Evolutionary conservation across 768 basidiomycete species (phyloP).

Genomic region (Clitopilus hobsonii): DNA sequence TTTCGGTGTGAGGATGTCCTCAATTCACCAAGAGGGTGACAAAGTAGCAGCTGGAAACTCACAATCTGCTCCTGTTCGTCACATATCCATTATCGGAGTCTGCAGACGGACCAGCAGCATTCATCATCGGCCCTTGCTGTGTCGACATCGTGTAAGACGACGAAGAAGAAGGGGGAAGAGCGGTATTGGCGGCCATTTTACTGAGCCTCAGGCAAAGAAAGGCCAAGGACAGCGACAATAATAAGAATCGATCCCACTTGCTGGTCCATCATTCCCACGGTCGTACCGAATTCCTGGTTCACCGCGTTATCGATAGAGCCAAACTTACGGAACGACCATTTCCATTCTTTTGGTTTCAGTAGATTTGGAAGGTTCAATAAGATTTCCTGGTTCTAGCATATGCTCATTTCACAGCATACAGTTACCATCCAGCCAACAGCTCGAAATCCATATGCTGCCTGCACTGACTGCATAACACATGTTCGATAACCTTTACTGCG

Average conservation of each 20-base stretch:
- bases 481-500: too few species aligned
- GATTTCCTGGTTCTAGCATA: not conserved
- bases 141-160: not conserved
- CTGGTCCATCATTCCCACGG: not conserved
- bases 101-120: not conserved
- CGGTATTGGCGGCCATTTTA: not conserved
- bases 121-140: not conserved
- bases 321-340: not conserved
- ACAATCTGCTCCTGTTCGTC: conserved; percentile 36
- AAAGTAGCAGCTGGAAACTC: too few species aligned
- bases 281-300: not conserved
- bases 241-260: conserved; percentile 1
- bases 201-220: not conserved
- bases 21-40: conserved; percentile 1
- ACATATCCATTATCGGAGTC: conserved; percentile 5
- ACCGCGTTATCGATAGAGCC: not conserved
- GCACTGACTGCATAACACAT: not conserved
- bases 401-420: too few species aligned
- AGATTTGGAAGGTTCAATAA: not conserved
- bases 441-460: not conserved
- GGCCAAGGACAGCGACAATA: conserved; percentile 1
- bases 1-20: conserved; percentile 20
- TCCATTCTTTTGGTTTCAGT: conserved; percentile 6
- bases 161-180: not conserved
- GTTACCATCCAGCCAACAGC: too few species aligned